These are phyloP conservation scores for Elongisporangium prolatum DNA, from an alignment of 352 stramenopile species.

Conservation along the genomic window DNA sequence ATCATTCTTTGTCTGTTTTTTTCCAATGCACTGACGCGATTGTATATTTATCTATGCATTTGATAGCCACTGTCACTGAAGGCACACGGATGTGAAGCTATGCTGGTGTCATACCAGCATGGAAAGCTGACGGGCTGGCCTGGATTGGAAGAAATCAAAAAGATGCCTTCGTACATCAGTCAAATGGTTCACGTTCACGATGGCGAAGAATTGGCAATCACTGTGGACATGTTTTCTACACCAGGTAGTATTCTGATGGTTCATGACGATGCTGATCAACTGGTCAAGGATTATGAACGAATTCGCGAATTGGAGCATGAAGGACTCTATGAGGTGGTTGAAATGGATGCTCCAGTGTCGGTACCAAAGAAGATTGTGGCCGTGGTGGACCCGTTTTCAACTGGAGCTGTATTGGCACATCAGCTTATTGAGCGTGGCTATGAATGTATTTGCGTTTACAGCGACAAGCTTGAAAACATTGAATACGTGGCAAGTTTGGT, in stretches of 20 bases:
- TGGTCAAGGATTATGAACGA: conserved; percentile 77
- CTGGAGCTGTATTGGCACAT: conserved; percentile 92
- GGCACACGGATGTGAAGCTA: conserved; percentile 87
- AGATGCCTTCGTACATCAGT: conserved; percentile 85
- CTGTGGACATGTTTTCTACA: conserved; percentile 90
- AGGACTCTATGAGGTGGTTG: conserved; percentile 51
- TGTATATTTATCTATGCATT: conserved; percentile 13
- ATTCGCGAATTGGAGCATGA: conserved; percentile 82
- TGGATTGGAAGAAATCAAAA: conserved; percentile 81
- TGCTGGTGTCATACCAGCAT: conserved; percentile 87
- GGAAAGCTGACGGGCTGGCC: conserved; percentile 83
- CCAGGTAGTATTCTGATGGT: conserved; percentile 84
- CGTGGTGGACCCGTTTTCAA: conserved; percentile 95
- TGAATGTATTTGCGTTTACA: conserved; percentile 87
- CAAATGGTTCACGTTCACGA: conserved; percentile 68
- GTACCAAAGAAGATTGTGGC: conserved; percentile 74
- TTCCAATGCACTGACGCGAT: background rate
- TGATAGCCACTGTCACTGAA: conserved; percentile 57
- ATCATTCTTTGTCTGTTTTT: background rate
- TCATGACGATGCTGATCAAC: conserved; percentile 64
- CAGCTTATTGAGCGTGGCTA: conserved; percentile 88
- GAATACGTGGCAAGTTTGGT: conserved; percentile 75
- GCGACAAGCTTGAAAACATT: conserved; percentile 78
- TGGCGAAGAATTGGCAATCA: conserved; percentile 52
- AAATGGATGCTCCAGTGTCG: conserved; percentile 4